phyloP scores from a whole-genome alignment of 768 basidiomycete genomes.

The Lactarius hatsudake region DNA sequence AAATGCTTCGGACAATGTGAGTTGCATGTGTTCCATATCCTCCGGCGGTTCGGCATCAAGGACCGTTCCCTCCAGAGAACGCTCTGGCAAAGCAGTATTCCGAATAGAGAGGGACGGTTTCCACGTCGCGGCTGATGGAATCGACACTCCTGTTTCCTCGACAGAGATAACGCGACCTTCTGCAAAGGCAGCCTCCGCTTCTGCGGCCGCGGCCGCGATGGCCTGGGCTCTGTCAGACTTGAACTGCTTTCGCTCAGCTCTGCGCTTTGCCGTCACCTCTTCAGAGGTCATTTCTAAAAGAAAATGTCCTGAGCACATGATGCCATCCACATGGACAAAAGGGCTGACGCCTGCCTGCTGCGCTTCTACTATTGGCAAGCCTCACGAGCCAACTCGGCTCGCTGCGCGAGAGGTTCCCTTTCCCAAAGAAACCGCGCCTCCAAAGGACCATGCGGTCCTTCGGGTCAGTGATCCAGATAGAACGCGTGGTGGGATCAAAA shows the following conservation, averaged over 20 bases:
- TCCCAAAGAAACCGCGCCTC: constrained; percentile 94
- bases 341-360: constrained; percentile 57
- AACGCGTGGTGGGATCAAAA: constrained; percentile 77
- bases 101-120: constrained; percentile 44
- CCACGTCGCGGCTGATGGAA: constrained; percentile 83
- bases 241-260: constrained; percentile 87
- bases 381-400: constrained; percentile 92
- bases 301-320: not conserved
- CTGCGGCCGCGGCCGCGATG: constrained; percentile 75
- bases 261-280: constrained; percentile 83
- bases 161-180: constrained; percentile 62
- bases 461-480: constrained; percentile 76
- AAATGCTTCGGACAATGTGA: constrained; percentile 86
- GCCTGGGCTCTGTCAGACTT: constrained; percentile 90
- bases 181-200: constrained; percentile 77
- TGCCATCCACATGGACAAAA: not conserved
- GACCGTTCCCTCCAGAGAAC: constrained; percentile 34
- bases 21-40: constrained; percentile 87
- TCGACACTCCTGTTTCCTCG: constrained; percentile 51
- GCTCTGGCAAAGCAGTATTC: constrained; percentile 27
- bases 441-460: constrained; percentile 72
- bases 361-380: constrained; percentile 58
- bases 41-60: constrained; percentile 55
- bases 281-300: constrained; percentile 75
- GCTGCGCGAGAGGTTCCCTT: constrained; percentile 90